phyloP scores from a whole-genome alignment of 768 basidiomycete genomes.

The Neoboletus subvelutipes region DNA sequence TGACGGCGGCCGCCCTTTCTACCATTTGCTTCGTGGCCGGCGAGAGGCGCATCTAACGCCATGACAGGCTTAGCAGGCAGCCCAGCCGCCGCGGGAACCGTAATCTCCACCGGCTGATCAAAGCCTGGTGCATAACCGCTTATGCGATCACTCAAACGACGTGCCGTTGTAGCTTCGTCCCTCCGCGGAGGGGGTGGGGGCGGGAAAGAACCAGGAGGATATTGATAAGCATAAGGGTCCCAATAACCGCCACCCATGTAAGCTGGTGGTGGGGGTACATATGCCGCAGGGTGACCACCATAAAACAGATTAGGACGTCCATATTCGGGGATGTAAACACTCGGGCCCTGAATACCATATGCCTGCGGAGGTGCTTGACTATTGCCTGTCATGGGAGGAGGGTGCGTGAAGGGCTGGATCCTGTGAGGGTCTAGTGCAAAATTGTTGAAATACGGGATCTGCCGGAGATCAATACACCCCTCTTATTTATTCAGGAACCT shows the following conservation, averaged over 20 bases:
- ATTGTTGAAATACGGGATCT: conserved; percentile 92
- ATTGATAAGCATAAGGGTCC: conserved; percentile 47
- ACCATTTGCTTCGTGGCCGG: conserved; percentile 32
- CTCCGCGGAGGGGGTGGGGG: conserved; percentile 46
- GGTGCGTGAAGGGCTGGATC: conserved; percentile 81
- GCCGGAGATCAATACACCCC: conserved; percentile 20
- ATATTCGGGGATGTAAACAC: conserved; percentile 50
- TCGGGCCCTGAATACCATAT: conserved; percentile 69
- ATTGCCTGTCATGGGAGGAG: conserved; percentile 66
- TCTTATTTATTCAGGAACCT: conserved; percentile 7
- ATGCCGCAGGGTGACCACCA: conserved; percentile 37
- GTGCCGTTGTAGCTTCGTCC: conserved; percentile 55
- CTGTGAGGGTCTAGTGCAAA: conserved; percentile 96
- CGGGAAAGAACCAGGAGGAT: conserved; percentile 38
- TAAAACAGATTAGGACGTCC: conserved; percentile 41
- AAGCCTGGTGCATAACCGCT: conserved; percentile 66
- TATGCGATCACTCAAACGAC: conserved; percentile 77
- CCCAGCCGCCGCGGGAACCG: conserved; percentile 64
- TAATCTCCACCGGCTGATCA: conserved; percentile 41
- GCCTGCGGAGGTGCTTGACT: conserved; percentile 81
- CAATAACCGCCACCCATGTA: conserved; percentile 42
- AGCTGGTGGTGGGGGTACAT: conserved; percentile 37
- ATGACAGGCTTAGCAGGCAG: conserved; percentile 76
- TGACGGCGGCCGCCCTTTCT: conserved; percentile 39
- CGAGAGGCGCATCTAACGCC: conserved; percentile 52